A percentile compares a stretch with the other conserved stretches of the same genome.
These are phyloP conservation scores for Citrus cavaleriei DNA, from an alignment of 345 rosid species.

Conservation along the genomic window DNA sequence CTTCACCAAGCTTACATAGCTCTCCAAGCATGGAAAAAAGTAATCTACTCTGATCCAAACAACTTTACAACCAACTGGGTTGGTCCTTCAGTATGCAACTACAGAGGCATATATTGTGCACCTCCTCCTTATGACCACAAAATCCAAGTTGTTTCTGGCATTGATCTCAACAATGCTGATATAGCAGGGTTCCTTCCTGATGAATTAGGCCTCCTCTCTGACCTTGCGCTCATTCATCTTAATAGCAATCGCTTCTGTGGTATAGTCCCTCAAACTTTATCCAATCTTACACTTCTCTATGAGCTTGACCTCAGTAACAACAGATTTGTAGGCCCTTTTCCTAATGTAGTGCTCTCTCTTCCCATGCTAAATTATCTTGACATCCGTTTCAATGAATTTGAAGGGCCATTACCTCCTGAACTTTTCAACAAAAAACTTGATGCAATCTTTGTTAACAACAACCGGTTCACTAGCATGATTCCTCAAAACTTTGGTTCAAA, in stretches of 20 bases:
- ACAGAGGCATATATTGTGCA: slow-evolving; percentile 62
- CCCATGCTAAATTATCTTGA: slow-evolving; percentile 60
- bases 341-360: slow-evolving; percentile 59
- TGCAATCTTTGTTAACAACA: slow-evolving; percentile 81
- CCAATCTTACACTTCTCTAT: slow-evolving; percentile 59
- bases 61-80: slow-evolving; percentile 77
- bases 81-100: slow-evolving; percentile 71
- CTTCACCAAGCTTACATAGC: slow-evolving; percentile 71
- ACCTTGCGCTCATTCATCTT: slow-evolving; percentile 71
- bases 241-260: slow-evolving; percentile 93
- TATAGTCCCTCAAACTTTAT: slow-evolving; percentile 51
- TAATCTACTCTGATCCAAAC: slow-evolving; percentile 77
- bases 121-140: slow-evolving; percentile 42
- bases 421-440: slow-evolving; percentile 64
- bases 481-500: slow-evolving; percentile 32
- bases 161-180: slow-evolving; percentile 69
- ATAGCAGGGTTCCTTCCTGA: slow-evolving; percentile 83
- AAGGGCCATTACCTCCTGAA: slow-evolving; percentile 69
- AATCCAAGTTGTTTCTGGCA: slow-evolving; percentile 59
- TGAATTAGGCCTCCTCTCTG: slow-evolving; percentile 68
- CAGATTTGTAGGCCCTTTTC: slow-evolving; percentile 84
- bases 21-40: slow-evolving; percentile 70
- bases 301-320: slow-evolving; percentile 93
- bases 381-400: slow-evolving; percentile 83
- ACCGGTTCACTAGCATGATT: slow-evolving; percentile 49